Conservation (phyloP, 176 grass and related monocot genomes). For the Alloteropsis semialata region DNA sequence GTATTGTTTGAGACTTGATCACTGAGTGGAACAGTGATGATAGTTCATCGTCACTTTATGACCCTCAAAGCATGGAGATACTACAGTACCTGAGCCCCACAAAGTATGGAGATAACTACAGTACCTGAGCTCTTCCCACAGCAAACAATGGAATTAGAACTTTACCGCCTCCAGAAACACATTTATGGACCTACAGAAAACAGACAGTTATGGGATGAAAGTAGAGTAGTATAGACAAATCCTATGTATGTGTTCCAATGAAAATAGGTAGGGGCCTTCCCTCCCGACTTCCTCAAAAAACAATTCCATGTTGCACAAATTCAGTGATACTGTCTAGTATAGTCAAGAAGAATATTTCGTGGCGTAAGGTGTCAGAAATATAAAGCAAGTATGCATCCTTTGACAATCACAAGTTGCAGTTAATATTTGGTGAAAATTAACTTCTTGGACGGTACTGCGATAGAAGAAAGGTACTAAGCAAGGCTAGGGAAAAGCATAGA, state of each 20-base stretch:
- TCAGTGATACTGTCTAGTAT: not conserved
- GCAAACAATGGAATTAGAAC: conserved; percentile 97
- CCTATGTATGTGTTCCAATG: not conserved
- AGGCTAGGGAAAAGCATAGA: not conserved
- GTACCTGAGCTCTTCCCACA: conserved; percentile 94
- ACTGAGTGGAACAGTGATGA: conserved; percentile 5
- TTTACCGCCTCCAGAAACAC: conserved; percentile 87
- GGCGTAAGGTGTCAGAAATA: not conserved
- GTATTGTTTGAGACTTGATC: not conserved
- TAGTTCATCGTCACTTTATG: not conserved
- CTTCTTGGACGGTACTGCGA: not conserved
- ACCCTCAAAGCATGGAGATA: too few relatives aligned
- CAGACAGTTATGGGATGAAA: not conserved
- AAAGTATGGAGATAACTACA: not conserved
- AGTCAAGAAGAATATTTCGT: not conserved
- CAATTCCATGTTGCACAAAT: not conserved
- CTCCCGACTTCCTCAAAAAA: not conserved
- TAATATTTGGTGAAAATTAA: not conserved
- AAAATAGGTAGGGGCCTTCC: not conserved
- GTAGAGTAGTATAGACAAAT: not conserved
- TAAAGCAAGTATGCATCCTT: not conserved
- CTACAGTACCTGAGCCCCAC: too few relatives aligned
- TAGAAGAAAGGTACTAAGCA: conserved; percentile 19
- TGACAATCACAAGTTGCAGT: not conserved
- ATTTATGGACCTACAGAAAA: conserved; percentile 78